A percentile compares a stretch with the other conserved stretches of the same genome.
phyloP scores from a whole-genome alignment of 169 alveolate genomes.

The Eimeria falciformis region DNA sequence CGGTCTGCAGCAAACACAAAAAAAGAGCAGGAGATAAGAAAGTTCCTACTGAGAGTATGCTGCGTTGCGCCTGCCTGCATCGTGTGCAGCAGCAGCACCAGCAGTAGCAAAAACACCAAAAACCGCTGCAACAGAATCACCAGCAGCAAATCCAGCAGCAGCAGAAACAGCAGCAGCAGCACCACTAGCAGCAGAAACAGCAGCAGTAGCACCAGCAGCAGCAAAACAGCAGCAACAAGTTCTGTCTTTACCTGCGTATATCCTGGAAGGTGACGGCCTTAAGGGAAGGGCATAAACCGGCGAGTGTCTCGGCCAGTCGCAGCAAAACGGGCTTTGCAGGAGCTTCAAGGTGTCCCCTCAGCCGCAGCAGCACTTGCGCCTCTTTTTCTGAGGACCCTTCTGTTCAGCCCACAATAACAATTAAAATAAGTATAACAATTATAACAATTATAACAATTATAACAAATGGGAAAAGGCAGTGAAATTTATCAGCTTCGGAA shows the following conservation, averaged over 20 bases:
- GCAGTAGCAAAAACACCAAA: background rate
- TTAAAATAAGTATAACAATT: too few species aligned
- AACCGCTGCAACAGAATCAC: background rate
- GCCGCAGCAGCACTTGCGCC: conserved; percentile 34
- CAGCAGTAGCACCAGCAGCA: background rate
- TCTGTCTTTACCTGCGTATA: conserved; percentile 44
- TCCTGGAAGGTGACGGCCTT: conserved; percentile 56
- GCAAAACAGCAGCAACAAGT: background rate
- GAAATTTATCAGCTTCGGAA: too few species aligned
- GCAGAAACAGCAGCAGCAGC: background rate
- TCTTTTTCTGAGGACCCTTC: conserved; percentile 15
- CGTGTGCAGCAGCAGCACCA: background rate
- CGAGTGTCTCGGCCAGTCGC: conserved; percentile 20
- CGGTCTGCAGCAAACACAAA: conserved; percentile 30
- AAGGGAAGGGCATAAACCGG: background rate
- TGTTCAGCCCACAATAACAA: too few species aligned
- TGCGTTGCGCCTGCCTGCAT: background rate
- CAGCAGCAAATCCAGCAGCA: conserved; percentile 18
- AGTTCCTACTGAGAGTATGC: background rate
- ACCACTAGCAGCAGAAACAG: background rate
- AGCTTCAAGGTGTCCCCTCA: conserved; percentile 44
- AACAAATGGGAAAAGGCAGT: too few species aligned
- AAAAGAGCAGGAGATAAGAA: background rate
- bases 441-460: too few species aligned
- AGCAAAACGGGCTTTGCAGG: background rate